Base-by-base conservation (phyloP, 768 basidiomycete genomes). In the Tylopilus subfusipes region DNA sequence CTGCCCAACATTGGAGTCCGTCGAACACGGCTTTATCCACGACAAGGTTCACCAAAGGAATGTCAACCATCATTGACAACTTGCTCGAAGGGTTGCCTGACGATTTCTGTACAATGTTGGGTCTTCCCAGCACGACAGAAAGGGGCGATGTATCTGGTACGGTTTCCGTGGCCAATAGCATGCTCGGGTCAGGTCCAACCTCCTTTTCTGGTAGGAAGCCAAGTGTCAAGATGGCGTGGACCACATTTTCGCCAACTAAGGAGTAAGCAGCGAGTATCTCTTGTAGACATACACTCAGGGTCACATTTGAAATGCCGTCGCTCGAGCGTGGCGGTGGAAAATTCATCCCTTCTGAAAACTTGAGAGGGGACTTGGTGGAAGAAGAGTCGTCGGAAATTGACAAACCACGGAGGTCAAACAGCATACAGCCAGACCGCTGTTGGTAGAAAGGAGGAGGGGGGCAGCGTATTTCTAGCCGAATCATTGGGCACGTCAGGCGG, bases 1-100 rank as follows among this genome's bases (percentile, higher is more conserved):
- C 97, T 8, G 85, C 86, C 78, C 88, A 91, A 63, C 86, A 87
- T 68, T 98, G 93, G 18, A 98, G 68, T 13, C 82, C 81, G 64
- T 98, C 92, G 9, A 94, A 69, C 2, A 75, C 56, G 6, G 72
- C 63, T 68, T 98, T 96, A 11, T 81, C 76, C 45, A 93, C 61
- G 36, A 81, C 72, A 12, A 79, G 67, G 61, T 81, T 73, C n/a
- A 88, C 68, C 5, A 85, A 84, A 14, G 93, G 91, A 14, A 95
- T 67, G 39, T 74, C 64, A 11, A 75, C 55, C 5, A 63, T 59
- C 19, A 71, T 25, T 13, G 56, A 58, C 21, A 62, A 33, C 34
- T 50, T 60, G 46, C 16, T 55, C 21, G 56, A 46, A 36, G 50
- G n/a, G 9, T 30, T 52, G 9, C 34, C 18, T 31, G 44, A 16